Evolutionary conservation across 371 early-diverging fungal genomes (phyloP).

Genomic region (Saksenaea oblongispora): DNA sequence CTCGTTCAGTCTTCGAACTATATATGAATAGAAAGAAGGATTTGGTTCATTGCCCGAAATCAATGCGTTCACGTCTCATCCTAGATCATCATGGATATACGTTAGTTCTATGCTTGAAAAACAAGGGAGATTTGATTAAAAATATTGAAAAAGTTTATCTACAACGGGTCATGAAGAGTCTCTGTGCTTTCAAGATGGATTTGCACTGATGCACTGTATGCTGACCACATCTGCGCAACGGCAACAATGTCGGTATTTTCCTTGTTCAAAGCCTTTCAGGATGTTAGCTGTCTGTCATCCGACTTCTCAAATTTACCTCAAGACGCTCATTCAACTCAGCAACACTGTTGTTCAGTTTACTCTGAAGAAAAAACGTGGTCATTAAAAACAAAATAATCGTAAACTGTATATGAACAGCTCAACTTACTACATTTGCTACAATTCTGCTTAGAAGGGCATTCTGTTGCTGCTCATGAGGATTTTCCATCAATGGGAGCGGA

Average conservation of each 20-base stretch:
- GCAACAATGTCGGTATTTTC: constrained; percentile 19
- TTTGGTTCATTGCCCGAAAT: too few relatives aligned
- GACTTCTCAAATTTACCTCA: constrained; percentile 1
- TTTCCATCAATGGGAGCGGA: constrained; percentile 18
- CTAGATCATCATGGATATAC: too few relatives aligned
- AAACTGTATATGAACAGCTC: too few relatives aligned
- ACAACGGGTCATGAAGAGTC: constrained; percentile 15
- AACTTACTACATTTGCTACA: constrained; percentile 19
- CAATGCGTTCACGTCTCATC: too few relatives aligned
- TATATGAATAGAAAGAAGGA: too few relatives aligned
- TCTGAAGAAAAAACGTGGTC: not conserved
- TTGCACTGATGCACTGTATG: constrained; percentile 17
- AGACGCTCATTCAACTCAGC: constrained; percentile 20
- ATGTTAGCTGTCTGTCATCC: not conserved
- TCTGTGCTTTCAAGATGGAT: constrained; percentile 25
- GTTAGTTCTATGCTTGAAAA: not conserved
- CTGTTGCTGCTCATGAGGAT: constrained; percentile 26
- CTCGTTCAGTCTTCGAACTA: too few relatives aligned
- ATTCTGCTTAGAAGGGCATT: constrained; percentile 19
- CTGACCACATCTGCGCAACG: constrained; percentile 22
- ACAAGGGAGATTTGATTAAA: not conserved
- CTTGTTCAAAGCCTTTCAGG: constrained; percentile 18
- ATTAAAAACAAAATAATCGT: too few relatives aligned
- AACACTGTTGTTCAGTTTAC: constrained; percentile 15
- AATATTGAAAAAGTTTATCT: not conserved